These are phyloP conservation scores for Corallochytrium limacisporum DNA, from an alignment of 78 protist genomes.

Conservation along the genomic window DNA sequence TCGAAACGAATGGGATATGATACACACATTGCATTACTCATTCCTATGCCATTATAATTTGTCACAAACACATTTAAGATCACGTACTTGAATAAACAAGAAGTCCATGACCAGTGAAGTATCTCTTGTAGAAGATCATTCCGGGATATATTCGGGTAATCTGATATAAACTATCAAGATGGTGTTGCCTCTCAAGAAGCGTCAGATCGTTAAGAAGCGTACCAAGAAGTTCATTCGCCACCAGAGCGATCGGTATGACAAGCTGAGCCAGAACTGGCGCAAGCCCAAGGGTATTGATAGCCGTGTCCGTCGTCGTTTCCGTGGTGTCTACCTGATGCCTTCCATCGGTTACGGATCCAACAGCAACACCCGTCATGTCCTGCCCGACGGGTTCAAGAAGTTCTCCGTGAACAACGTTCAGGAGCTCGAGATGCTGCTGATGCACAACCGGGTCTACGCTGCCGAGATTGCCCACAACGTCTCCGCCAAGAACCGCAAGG, in stretches of 20 bases:
- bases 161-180: conserved; percentile 9
- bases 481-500: conserved; percentile 69
- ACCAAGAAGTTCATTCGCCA: conserved; percentile 76
- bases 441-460: conserved; percentile 91
- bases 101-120: too few species aligned
- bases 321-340: conserved; percentile 65
- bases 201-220: conserved; percentile 81
- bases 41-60: too few species aligned
- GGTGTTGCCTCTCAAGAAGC: conserved; percentile 9
- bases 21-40: too few species aligned
- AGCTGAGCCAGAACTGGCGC: conserved; percentile 74
- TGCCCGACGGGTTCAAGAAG: conserved; percentile 84
- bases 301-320: conserved; percentile 81
- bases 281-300: conserved; percentile 93
- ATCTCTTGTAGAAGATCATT: too few species aligned
- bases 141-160: not conserved
- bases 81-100: too few species aligned
- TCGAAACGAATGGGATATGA: too few species aligned
- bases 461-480: conserved; percentile 89
- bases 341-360: conserved; percentile 89
- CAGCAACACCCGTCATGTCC: conserved; percentile 42
- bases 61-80: too few species aligned
- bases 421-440: conserved; percentile 87
- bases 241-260: conserved; percentile 65
- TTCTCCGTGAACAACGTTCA: conserved; percentile 74